These are phyloP conservation scores for Tricholoma hemisulphureum DNA, from an alignment of 768 basidiomycete species.

Conservation along the genomic window DNA sequence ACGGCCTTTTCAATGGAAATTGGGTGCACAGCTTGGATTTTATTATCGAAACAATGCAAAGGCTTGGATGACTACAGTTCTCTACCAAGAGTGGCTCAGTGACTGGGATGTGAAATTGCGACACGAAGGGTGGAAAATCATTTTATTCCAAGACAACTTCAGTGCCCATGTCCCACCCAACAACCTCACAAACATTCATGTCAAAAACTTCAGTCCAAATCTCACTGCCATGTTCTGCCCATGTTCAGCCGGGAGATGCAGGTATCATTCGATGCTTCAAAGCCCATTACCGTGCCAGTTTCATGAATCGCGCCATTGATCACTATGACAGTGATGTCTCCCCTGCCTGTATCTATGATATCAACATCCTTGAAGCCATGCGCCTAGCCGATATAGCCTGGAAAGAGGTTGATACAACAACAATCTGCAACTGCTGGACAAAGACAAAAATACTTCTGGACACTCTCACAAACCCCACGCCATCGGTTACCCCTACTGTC, in stretches of 20 bases:
- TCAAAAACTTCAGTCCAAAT: slow-evolving; percentile 26
- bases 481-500: slow-evolving; percentile 11
- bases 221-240: slow-evolving; percentile 27
- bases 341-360: slow-evolving; percentile 29
- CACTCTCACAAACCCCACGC: slow-evolving; percentile 6
- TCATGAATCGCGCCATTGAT: slow-evolving; percentile 32
- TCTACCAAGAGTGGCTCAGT: slow-evolving; percentile 36
- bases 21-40: too few relatives aligned
- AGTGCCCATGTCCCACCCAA: too few relatives aligned
- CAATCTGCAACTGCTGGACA: too few relatives aligned
- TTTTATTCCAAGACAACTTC: slow-evolving; percentile 21
- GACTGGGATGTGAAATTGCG: slow-evolving; percentile 30
- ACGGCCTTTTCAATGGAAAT: slow-evolving; percentile 27
- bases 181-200: slow-evolving; percentile 5
- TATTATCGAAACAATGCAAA: slow-evolving; percentile 37
- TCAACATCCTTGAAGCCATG: slow-evolving; percentile 35
- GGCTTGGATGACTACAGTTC: slow-evolving; percentile 35
- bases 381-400: slow-evolving; percentile 25
- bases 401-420: slow-evolving; percentile 17
- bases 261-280: too few relatives aligned
- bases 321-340: slow-evolving; percentile 24
- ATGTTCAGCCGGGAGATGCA: slow-evolving; percentile 28
- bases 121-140: slow-evolving; percentile 7
- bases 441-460: slow-evolving; percentile 3
- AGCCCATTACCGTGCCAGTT: too few relatives aligned